Percentiles rank a stretch among this genome's conserved stretches.
Evolutionary conservation across 768 basidiomycete species (phyloP).

Genomic region (Lanmaoa rubissima): DNA sequence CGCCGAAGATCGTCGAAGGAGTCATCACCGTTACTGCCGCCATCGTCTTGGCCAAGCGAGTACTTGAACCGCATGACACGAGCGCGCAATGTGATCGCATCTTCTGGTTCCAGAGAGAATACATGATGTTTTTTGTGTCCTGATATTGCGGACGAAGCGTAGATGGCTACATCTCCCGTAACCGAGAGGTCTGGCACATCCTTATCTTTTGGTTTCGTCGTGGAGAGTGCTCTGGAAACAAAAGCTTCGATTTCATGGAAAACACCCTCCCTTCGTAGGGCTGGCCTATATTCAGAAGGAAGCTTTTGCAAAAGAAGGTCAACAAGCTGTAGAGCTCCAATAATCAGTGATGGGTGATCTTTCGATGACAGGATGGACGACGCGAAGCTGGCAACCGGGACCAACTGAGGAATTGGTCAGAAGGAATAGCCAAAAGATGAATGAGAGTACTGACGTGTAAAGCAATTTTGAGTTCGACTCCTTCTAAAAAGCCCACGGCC

Average conservation of each 20-base stretch:
- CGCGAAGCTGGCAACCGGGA: slow-evolving; percentile 93
- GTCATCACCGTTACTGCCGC: slow-evolving; percentile 53
- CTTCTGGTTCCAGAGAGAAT: slow-evolving; percentile 75
- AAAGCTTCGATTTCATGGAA: slow-evolving; percentile 89
- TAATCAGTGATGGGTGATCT: slow-evolving; percentile 84
- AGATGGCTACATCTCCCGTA: slow-evolving; percentile 36
- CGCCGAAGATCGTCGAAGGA: slow-evolving; percentile 61
- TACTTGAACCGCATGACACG: slow-evolving; percentile 86
- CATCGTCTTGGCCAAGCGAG: slow-evolving; percentile 54
- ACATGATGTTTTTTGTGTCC: slow-evolving; percentile 71
- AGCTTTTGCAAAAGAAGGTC: slow-evolving; percentile 87
- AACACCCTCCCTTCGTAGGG: slow-evolving; percentile 93
- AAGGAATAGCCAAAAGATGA: neutral
- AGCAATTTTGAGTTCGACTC: slow-evolving; percentile 70
- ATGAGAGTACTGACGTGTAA: slow-evolving; percentile 58
- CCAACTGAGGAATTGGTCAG: slow-evolving; percentile 52
- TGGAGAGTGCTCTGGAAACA: slow-evolving; percentile 59
- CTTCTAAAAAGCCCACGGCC: slow-evolving; percentile 85
- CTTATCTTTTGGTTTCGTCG: slow-evolving; percentile 50
- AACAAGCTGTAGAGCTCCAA: slow-evolving; percentile 88
- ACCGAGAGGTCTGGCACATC: slow-evolving; percentile 34
- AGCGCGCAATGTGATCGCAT: slow-evolving; percentile 89
- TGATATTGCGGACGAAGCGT: slow-evolving; percentile 48
- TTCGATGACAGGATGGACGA: slow-evolving; percentile 91
- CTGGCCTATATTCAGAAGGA: slow-evolving; percentile 79